A percentile compares a stretch with the other conserved stretches of the same genome.
Conservation (phyloP, 1,284 basidiomycete genomes). For the Ustilago nuda region DNA sequence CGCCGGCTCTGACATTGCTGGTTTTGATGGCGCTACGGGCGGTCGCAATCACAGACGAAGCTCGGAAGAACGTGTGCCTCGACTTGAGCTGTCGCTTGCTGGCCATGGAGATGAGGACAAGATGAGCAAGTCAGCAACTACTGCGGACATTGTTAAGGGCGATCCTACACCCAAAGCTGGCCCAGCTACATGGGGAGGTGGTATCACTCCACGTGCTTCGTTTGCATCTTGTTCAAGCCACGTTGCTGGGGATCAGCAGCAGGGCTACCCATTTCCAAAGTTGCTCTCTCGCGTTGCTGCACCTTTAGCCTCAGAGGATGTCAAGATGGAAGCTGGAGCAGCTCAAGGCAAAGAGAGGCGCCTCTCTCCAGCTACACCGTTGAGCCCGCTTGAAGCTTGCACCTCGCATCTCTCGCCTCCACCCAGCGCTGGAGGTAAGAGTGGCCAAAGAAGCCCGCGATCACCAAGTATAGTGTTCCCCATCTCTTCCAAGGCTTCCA, state of each 20-base stretch:
- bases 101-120: not conserved
- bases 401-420: slow-evolving; percentile 3
- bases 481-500: slow-evolving; percentile 40
- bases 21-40: not conserved
- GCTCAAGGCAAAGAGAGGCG: not conserved
- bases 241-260: not conserved
- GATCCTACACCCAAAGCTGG: slow-evolving; percentile 38
- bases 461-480: slow-evolving; percentile 46
- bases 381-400: slow-evolving; percentile 28
- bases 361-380: slow-evolving; percentile 23
- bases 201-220: slow-evolving; percentile 28
- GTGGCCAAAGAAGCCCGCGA: slow-evolving; percentile 9
- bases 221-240: slow-evolving; percentile 6
- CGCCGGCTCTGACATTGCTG: slow-evolving; percentile 25
- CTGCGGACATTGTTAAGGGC: slow-evolving; percentile 17
- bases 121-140: slow-evolving; percentile 1
- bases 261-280: slow-evolving; percentile 36
- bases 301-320: not conserved
- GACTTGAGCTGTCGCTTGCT: slow-evolving; percentile 8
- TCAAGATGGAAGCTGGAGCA: not conserved
- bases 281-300: slow-evolving; percentile 15
- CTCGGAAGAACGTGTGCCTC: slow-evolving; percentile 16
- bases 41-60: not conserved
- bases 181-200: slow-evolving; percentile 7
- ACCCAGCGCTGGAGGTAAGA: not conserved